Base-by-base conservation (phyloP, 2,329 filamentous ascomycete genomes). In the Emergomyces pasteurianus region DNA sequence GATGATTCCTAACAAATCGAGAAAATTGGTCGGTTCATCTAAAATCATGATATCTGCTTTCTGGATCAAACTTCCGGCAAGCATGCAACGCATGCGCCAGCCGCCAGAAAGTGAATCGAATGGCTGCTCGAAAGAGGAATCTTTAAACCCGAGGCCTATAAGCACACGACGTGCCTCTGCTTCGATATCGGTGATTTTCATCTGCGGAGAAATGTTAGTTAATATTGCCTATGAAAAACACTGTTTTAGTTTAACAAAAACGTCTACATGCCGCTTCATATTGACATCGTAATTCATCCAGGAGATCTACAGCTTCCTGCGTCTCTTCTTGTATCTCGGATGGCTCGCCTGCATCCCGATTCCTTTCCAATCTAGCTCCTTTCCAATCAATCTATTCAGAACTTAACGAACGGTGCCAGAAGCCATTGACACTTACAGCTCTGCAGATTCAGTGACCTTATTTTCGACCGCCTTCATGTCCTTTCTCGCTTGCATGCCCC, bases 1-100 rank as follows among this genome's bases (percentile, higher is more conserved):
- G 60, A 95, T 83, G 61, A 95, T 91, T 0, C 88, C 89, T 0
- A 91, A 80, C 0, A 95, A 78, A 68, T 95, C 90, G 1, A 95
- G 80, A 69, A 90, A 95, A 69, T 95, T 95, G 40, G 90, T 95
- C 0, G 90, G 90, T 70, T 95, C 90, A 71, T 95, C 90, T 1
- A 95, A 82, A 58, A 95, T 86, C 61, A 95, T 78, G 2, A 95
- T 83, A 65, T 95, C 89, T 0, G 86, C 83, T 8, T 86, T 83
- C 63, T 91, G 86, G 0, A 90, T 81, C 3, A 95, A 78, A 0
- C 84, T 83, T 2, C 73, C 78, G 2, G 86, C 86, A 0, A 90
- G 78, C 61, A 84, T 78, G 34, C 83, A 83, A 10, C 87, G 82
- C 84, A 89, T 90, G 63, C 80, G 82, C 87, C 87, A 90, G 1